phyloP scores from a whole-genome alignment of 2,329 filamentous ascomycete species.

The Curvularia sp. region DNA sequence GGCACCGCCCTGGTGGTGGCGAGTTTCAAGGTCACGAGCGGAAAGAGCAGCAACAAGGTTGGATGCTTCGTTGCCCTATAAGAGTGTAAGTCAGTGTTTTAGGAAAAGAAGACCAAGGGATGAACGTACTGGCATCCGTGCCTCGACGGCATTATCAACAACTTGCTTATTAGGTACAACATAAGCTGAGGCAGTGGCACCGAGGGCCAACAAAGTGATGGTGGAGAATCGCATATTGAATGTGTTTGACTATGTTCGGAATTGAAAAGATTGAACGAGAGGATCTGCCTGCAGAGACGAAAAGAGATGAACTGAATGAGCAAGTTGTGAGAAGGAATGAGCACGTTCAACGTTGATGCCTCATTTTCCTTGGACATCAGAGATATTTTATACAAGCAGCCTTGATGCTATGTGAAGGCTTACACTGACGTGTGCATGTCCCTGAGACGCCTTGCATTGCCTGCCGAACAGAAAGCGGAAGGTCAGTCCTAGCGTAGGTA shows the following conservation, averaged over 20 bases:
- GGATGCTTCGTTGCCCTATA: slow-evolving; percentile 34
- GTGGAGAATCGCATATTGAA: slow-evolving; percentile 44
- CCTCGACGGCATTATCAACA: slow-evolving; percentile 34
- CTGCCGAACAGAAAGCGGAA: slow-evolving; percentile 19
- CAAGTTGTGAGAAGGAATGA: slow-evolving; percentile 45
- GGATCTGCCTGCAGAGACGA: slow-evolving; percentile 44
- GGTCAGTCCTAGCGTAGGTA: slow-evolving; percentile 17
- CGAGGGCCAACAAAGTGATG: slow-evolving; percentile 42
- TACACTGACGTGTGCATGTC: slow-evolving; percentile 9
- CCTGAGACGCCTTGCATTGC: slow-evolving; percentile 35
- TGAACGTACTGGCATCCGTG: slow-evolving; percentile 39
- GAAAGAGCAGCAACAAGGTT: slow-evolving; percentile 35
- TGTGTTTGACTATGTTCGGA: slow-evolving; percentile 19
- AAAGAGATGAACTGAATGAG: slow-evolving; percentile 37
- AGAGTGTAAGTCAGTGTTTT: slow-evolving; percentile 15
- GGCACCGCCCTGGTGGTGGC: slow-evolving; percentile 28
- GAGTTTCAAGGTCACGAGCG: slow-evolving; percentile 25
- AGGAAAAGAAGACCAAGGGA: not conserved
- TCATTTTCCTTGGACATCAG: slow-evolving; percentile 28
- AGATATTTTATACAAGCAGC: slow-evolving; percentile 36
- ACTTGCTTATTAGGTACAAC: slow-evolving; percentile 39
- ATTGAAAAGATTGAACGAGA: slow-evolving; percentile 24
- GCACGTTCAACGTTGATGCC: slow-evolving; percentile 43
- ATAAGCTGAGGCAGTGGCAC: slow-evolving; percentile 43
- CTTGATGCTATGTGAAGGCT: slow-evolving; percentile 14